phyloP scores from a whole-genome alignment of 805 yeast genomes.

The Saccharomyces kudriavzevii region DNA sequence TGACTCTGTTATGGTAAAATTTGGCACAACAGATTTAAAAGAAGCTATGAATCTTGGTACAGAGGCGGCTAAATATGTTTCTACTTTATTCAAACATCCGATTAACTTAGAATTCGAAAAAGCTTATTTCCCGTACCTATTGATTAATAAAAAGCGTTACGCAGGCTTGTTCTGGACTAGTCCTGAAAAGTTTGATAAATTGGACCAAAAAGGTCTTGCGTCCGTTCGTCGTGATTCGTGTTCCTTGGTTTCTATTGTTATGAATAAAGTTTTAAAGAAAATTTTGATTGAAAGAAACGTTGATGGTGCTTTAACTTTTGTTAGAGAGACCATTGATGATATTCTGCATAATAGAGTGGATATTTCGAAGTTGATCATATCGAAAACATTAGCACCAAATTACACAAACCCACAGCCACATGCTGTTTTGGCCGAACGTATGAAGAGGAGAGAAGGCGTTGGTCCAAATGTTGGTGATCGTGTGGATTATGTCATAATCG shows the following conservation, averaged over 20 bases:
- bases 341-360: conserved; percentile 86
- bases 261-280: conserved; percentile 78
- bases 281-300: conserved; percentile 86
- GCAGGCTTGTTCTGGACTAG: conserved; percentile 97
- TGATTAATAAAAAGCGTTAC: conserved; percentile 92
- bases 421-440: conserved; percentile 89
- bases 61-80: conserved; percentile 87
- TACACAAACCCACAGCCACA: conserved; percentile 97
- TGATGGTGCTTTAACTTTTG: conserved; percentile 72
- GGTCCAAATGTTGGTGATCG: conserved; percentile 97
- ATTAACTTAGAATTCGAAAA: conserved; percentile 94
- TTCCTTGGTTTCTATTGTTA: conserved; percentile 85
- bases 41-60: conserved; percentile 88
- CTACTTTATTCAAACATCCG: conserved; percentile 70
- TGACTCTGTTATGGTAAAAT: conserved; percentile 97
- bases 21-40: conserved; percentile 72
- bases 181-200: conserved; percentile 85
- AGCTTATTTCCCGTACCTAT: conserved; percentile 86
- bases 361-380: conserved; percentile 84
- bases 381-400: conserved; percentile 86
- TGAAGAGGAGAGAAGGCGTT: conserved; percentile 94
- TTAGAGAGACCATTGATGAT: conserved; percentile 82
- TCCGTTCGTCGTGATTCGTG: conserved; percentile 98
- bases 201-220: conserved; percentile 98
- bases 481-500: conserved; percentile 91